A percentile compares a stretch with the other conserved stretches of the same genome.
phyloP scores from a whole-genome alignment of 257 asterid species.

The Anisodus acutangulus region DNA sequence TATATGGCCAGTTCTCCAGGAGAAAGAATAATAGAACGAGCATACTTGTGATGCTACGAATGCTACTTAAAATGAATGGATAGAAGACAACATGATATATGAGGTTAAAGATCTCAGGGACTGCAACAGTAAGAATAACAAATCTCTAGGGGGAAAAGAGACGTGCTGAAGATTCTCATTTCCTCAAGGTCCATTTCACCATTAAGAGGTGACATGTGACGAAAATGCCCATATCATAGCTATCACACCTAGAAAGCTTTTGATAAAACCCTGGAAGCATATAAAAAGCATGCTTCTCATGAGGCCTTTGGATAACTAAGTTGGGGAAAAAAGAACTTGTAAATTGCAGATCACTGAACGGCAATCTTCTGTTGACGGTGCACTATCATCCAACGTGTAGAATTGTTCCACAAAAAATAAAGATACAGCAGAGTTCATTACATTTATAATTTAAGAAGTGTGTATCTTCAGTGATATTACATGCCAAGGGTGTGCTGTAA shows the following conservation, averaged over 20 bases:
- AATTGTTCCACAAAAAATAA: conserved; percentile 19
- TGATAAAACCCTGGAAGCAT: conserved; percentile 5
- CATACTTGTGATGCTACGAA: not conserved
- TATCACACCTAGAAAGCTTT: not conserved
- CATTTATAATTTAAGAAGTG: not conserved
- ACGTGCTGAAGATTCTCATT: conserved; percentile 1
- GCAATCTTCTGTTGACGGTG: conserved; percentile 10
- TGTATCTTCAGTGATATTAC: not conserved
- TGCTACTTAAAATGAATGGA: not conserved
- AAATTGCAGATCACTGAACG: not conserved
- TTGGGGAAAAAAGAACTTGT: not conserved
- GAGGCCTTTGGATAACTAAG: not conserved
- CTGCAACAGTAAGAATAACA: conserved; percentile 16
- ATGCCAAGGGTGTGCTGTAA: conserved; percentile 16
- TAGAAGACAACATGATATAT: conserved; percentile 8
- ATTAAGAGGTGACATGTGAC: not conserved
- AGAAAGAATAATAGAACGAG: conserved; percentile 5
- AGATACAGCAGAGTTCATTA: not conserved
- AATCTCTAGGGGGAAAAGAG: not conserved
- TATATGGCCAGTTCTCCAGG: not conserved
- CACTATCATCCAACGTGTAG: not conserved
- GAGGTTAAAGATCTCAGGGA: not conserved
- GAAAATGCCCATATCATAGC: not conserved
- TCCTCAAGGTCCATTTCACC: conserved; percentile 10
- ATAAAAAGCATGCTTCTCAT: conserved; percentile 2